phyloP scores from a whole-genome alignment of 2,329 filamentous ascomycete species.

The Beauveria varroae region DNA sequence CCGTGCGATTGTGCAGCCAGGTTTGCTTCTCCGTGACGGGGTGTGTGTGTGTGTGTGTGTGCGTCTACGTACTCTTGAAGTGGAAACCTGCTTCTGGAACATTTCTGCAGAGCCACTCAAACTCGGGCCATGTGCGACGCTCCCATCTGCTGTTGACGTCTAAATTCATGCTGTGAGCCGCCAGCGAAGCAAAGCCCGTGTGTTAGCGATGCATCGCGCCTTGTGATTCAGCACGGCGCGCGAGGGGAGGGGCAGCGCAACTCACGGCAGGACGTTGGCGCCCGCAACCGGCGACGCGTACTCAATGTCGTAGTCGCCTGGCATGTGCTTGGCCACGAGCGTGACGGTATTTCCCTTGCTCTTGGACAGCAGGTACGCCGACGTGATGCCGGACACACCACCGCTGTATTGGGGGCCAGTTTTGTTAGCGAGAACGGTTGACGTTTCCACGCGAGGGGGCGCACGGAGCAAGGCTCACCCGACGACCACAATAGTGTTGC shows the following conservation, averaged over 20 bases:
- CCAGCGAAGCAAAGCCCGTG: too few species aligned
- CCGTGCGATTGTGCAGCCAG: background rate
- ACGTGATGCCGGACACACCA: slow-evolving; percentile 45
- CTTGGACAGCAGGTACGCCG: slow-evolving; percentile 40
- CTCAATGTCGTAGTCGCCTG: slow-evolving; percentile 85
- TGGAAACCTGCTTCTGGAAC: slow-evolving; percentile 74
- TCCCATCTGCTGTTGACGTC: slow-evolving; percentile 47
- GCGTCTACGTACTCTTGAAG: slow-evolving; percentile 51
- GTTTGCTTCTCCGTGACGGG: background rate
- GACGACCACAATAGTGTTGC: slow-evolving; percentile 26
- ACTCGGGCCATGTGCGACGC: slow-evolving; percentile 54
- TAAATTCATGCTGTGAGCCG: slow-evolving; percentile 33
- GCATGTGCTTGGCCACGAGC: slow-evolving; percentile 81
- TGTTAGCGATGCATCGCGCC: background rate
- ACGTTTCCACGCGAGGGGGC: background rate
- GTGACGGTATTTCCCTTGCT: slow-evolving; percentile 47
- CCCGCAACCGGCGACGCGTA: slow-evolving; percentile 88
- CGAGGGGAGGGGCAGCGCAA: slow-evolving; percentile 14
- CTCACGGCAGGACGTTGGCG: slow-evolving; percentile 69
- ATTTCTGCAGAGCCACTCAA: slow-evolving; percentile 52
- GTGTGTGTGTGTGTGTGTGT: background rate
- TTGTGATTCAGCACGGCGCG: background rate
- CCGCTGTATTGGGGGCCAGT: slow-evolving; percentile 23
- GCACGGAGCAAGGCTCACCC: slow-evolving; percentile 19
- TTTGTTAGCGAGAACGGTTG: background rate